A percentile compares a stretch with the other conserved stretches of the same genome.
Evolutionary conservation across 1,139 yeast genomes (phyloP).

Genomic region (Pichia sp.): DNA sequence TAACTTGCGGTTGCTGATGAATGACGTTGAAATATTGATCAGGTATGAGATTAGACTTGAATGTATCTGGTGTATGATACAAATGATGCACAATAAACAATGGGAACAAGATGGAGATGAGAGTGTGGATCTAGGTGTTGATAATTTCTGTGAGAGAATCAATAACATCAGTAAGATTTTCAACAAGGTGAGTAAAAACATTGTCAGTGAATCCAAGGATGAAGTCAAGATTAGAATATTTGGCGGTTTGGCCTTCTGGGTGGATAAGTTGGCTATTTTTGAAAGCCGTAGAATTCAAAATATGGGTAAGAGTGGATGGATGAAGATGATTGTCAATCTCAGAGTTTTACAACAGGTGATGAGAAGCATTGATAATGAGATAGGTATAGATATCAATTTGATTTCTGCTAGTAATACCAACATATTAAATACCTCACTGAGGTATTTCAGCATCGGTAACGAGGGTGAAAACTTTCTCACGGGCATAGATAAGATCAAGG

Average conservation of each 20-base stretch:
- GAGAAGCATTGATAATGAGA: slow-evolving; percentile 45
- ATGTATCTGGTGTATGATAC: slow-evolving; percentile 15
- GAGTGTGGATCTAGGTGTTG: slow-evolving; percentile 14
- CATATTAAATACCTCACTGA: slow-evolving; percentile 32
- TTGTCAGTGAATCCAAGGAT: slow-evolving; percentile 33
- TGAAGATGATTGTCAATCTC: slow-evolving; percentile 60
- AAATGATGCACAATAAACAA: slow-evolving; percentile 13
- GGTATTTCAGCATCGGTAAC: slow-evolving; percentile 37
- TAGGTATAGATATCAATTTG: slow-evolving; percentile 1
- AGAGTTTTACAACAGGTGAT: slow-evolving; percentile 71
- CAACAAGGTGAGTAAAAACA: slow-evolving; percentile 35
- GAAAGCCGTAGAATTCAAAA: slow-evolving; percentile 52
- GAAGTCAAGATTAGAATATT: slow-evolving; percentile 25
- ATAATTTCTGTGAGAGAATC: slow-evolving; percentile 14
- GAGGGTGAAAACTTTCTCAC: slow-evolving; percentile 13
- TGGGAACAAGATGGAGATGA: slow-evolving; percentile 12
- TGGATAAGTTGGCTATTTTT: slow-evolving; percentile 50
- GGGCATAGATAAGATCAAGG: slow-evolving; percentile 6
- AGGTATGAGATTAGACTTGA: slow-evolving; percentile 16
- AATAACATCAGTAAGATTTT: slow-evolving; percentile 12
- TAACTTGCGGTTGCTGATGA: slow-evolving; percentile 8
- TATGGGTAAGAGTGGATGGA: slow-evolving; percentile 60
- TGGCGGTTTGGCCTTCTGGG: slow-evolving; percentile 50
- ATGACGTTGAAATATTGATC: slow-evolving; percentile 13
- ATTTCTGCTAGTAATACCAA: not conserved